A percentile compares a stretch with the other conserved stretches of the same genome.
Evolutionary conservation across 768 basidiomycete species (phyloP).

Genomic region (Pholiota conissans): DNA sequence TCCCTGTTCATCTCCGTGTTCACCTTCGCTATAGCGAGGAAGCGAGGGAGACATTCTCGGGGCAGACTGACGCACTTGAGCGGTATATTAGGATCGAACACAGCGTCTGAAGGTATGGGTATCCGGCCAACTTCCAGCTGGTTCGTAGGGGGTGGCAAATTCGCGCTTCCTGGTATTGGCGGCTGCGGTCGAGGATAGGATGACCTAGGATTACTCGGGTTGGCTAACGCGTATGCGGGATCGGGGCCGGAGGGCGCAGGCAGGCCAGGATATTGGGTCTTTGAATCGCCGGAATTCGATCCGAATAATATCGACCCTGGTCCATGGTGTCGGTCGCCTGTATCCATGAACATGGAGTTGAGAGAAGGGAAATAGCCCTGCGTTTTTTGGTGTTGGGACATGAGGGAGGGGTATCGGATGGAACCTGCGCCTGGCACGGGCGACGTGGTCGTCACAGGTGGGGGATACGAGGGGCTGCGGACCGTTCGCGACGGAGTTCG

Average conservation of each 20-base stretch:
- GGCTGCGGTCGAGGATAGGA: conserved; percentile 2
- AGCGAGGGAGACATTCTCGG: conserved; percentile 68
- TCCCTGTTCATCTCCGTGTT: conserved; percentile 82
- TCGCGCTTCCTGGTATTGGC: neutral
- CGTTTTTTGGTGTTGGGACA: conserved; percentile 75
- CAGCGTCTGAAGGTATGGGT: conserved; percentile 17
- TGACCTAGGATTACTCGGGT: neutral
- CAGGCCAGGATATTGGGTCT: neutral
- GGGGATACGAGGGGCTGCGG: conserved; percentile 39
- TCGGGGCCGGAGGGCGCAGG: neutral
- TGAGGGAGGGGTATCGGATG: conserved; percentile 67
- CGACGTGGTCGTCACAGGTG: conserved; percentile 72
- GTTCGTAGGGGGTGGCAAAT: conserved; percentile 16
- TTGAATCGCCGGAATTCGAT: conserved; percentile 23
- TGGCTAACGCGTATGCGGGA: conserved; percentile 3
- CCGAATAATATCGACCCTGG: conserved; percentile 48
- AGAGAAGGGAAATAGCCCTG: conserved; percentile 80
- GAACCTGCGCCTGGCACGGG: conserved; percentile 53
- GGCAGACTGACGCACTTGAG: conserved; percentile 72
- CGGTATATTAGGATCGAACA: conserved; percentile 31
- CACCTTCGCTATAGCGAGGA: conserved; percentile 72
- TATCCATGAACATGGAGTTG: conserved; percentile 68
- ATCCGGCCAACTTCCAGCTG: conserved; percentile 19
- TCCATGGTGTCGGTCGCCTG: conserved; percentile 31
- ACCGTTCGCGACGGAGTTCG: conserved; percentile 25